Evolutionary conservation across 345 rosid genomes (phyloP).

Genomic region (Populus deltoides): DNA sequence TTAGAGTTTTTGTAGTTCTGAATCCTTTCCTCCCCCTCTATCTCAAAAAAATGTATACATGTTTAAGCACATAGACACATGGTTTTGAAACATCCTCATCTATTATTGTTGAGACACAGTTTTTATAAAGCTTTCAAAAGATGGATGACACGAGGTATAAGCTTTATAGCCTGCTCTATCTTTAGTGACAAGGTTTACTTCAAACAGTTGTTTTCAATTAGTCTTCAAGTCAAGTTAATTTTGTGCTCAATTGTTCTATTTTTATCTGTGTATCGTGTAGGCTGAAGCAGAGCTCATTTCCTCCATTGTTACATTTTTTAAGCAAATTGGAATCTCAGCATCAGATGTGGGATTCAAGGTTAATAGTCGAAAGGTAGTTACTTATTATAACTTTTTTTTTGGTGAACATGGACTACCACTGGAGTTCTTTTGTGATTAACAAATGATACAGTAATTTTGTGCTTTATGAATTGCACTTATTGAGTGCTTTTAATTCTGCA

Average conservation of each 20-base stretch:
- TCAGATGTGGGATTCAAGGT: slow-evolving; percentile 88
- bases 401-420: background rate
- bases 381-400: background rate
- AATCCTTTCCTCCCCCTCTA: background rate
- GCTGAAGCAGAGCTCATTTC: slow-evolving; percentile 96
- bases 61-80: background rate
- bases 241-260: background rate
- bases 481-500: too few species aligned
- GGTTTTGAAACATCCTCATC: background rate
- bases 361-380: slow-evolving; percentile 86
- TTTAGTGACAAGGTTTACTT: background rate
- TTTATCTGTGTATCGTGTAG: slow-evolving; percentile 30
- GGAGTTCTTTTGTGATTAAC: too few species aligned
- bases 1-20: background rate
- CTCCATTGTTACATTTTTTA: slow-evolving; percentile 75
- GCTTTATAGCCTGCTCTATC: background rate
- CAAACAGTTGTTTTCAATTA: slow-evolving; percentile 1
- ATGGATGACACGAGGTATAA: background rate
- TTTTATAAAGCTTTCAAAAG: background rate
- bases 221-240: background rate
- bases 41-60: background rate
- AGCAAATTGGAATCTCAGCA: slow-evolving; percentile 71
- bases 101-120: background rate
- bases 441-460: background rate
- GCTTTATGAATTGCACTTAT: background rate